These are phyloP conservation scores for Eutrema japonicum DNA, from an alignment of 345 rosid species.

Conservation along the genomic window DNA sequence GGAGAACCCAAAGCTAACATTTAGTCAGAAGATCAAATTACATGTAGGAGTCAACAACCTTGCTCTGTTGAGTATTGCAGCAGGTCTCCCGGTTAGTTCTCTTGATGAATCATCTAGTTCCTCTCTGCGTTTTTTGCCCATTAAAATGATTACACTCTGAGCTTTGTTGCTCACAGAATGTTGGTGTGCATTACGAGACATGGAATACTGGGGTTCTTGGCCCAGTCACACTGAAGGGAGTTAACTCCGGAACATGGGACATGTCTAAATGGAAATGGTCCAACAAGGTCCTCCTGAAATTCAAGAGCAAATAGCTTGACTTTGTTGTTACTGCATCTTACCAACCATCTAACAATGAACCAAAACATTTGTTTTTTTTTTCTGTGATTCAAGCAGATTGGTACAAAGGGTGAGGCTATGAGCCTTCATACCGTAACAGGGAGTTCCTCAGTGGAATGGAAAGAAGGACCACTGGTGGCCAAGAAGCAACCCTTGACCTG, in stretches of 20 bases:
- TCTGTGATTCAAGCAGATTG: slow-evolving; percentile 51
- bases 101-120: neutral
- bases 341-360: neutral
- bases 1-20: slow-evolving; percentile 62
- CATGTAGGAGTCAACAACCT: slow-evolving; percentile 42
- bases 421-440: slow-evolving; percentile 53
- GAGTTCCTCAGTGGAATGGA: slow-evolving; percentile 59
- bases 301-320: slow-evolving; percentile 11
- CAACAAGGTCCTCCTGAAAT: slow-evolving; percentile 60
- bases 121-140: neutral
- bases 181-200: slow-evolving; percentile 83
- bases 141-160: neutral
- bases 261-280: slow-evolving; percentile 84
- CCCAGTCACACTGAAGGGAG: slow-evolving; percentile 72
- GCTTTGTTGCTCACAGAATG: slow-evolving; percentile 56
- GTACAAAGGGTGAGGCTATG: slow-evolving; percentile 78
- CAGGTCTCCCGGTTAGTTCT: slow-evolving; percentile 82
- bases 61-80: slow-evolving; percentile 72
- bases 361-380: neutral
- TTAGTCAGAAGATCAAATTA: slow-evolving; percentile 47
- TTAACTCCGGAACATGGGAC: slow-evolving; percentile 65
- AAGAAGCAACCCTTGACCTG: slow-evolving; percentile 67
- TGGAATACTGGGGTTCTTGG: slow-evolving; percentile 88
- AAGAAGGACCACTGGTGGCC: slow-evolving; percentile 45
- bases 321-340: neutral